A percentile compares a stretch with the other conserved stretches of the same genome.
Evolutionary conservation across 2,329 filamentous ascomycete genomes (phyloP).

Genomic region (Pseudogymnoascus sp.): DNA sequence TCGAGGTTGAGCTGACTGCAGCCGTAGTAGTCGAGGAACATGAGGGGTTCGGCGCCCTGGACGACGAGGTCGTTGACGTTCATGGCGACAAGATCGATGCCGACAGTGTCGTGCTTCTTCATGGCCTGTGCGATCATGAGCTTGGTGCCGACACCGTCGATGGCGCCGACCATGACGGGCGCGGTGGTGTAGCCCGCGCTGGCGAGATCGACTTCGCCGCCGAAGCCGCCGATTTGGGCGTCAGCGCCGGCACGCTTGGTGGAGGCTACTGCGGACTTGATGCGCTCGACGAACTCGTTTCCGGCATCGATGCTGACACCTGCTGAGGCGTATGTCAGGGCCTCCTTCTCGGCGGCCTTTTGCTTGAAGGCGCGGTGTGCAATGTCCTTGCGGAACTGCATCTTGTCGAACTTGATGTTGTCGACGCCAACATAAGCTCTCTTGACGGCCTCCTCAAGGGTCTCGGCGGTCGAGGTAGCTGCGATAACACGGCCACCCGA

Average conservation of each 20-base stretch:
- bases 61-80: constrained; percentile 98
- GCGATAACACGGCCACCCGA: constrained; percentile 89
- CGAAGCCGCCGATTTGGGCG: constrained; percentile 91
- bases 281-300: constrained; percentile 84
- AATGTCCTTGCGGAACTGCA: constrained; percentile 75
- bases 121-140: constrained; percentile 90
- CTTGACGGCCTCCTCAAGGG: constrained; percentile 73
- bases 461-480: constrained; percentile 69
- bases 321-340: constrained; percentile 83
- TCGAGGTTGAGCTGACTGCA: constrained; percentile 79
- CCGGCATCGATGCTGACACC: constrained; percentile 93
- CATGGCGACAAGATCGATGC: constrained; percentile 96
- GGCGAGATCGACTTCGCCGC: constrained; percentile 73
- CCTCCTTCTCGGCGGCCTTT: constrained; percentile 32
- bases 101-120: constrained; percentile 86
- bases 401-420: constrained; percentile 58
- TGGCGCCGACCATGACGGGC: constrained; percentile 83
- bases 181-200: constrained; percentile 65
- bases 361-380: constrained; percentile 64
- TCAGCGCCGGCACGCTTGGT: constrained; percentile 82
- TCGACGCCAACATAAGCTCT: constrained; percentile 81
- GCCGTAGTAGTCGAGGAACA: constrained; percentile 97
- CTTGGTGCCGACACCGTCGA: constrained; percentile 95
- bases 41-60: constrained; percentile 87
- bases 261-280: constrained; percentile 81